Percentiles rank a stretch among this genome's conserved stretches.
phyloP scores from a whole-genome alignment of 306 rosid species.

The Pterocarpus macrocarpus region DNA sequence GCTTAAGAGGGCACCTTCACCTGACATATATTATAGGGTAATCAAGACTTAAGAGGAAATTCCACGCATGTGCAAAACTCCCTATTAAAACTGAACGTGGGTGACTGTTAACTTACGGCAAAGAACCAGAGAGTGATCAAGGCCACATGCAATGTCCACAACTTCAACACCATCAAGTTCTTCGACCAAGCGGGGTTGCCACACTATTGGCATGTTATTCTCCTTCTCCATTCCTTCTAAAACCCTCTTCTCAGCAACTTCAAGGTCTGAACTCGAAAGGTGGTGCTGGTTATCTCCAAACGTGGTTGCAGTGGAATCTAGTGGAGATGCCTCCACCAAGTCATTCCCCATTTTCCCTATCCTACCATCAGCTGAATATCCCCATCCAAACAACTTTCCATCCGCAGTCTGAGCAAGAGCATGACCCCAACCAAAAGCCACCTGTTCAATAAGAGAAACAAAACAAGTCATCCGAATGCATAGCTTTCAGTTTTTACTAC shows the following conservation, averaged over 20 bases:
- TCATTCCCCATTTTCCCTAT: conserved; percentile 70
- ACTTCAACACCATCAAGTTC: conserved; percentile 68
- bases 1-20: conserved; percentile 76
- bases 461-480: background rate
- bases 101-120: conserved; percentile 65
- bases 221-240: conserved; percentile 76
- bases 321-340: conserved; percentile 64
- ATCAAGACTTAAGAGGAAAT: conserved; percentile 17
- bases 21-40: conserved; percentile 56
- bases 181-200: conserved; percentile 84
- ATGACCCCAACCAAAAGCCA: conserved; percentile 96
- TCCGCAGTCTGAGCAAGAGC: conserved; percentile 81
- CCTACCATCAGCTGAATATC: conserved; percentile 89
- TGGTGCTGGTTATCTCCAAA: conserved; percentile 36
- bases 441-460: conserved; percentile 58
- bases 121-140: conserved; percentile 89
- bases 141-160: conserved; percentile 85
- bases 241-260: conserved; percentile 77
- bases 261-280: conserved; percentile 53
- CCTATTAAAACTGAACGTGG: conserved; percentile 26
- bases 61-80: conserved; percentile 21
- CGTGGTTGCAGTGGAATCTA: conserved; percentile 47
- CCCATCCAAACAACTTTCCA: conserved; percentile 95
- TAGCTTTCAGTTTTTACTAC: no score
- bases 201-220: conserved; percentile 78